A percentile compares a stretch with the other conserved stretches of the same genome.
phyloP scores from a whole-genome alignment of 2,329 filamentous ascomycete species.

The Zymoseptoria tritici region DNA sequence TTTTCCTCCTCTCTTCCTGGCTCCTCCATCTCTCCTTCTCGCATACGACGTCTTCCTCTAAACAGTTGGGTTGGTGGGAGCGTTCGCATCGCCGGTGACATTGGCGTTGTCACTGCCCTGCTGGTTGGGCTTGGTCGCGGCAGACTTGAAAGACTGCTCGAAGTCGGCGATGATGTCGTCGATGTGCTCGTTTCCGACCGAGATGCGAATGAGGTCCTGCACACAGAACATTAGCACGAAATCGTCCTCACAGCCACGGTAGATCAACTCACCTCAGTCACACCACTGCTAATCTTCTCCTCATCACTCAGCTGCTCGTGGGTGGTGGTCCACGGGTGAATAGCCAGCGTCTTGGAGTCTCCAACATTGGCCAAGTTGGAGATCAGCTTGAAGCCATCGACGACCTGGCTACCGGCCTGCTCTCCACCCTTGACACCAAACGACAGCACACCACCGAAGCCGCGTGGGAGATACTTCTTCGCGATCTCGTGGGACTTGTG shows the following conservation, averaged over 20 bases:
- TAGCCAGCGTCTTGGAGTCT: slow-evolving; percentile 88
- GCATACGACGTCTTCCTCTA: slow-evolving; percentile 1
- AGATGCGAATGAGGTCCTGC: slow-evolving; percentile 86
- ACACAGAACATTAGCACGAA: slow-evolving; percentile 11
- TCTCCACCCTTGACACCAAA: slow-evolving; percentile 89
- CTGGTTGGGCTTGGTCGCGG: slow-evolving; percentile 37
- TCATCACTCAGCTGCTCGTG: slow-evolving; percentile 84
- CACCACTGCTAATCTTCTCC: slow-evolving; percentile 73
- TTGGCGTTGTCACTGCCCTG: slow-evolving; percentile 21
- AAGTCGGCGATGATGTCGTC: slow-evolving; percentile 97
- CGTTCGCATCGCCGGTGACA: slow-evolving; percentile 17
- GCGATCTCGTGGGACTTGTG: slow-evolving; percentile 74
- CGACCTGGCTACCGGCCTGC: slow-evolving; percentile 74
- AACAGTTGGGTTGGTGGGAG: slow-evolving; percentile 18
- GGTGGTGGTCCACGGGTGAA: slow-evolving; percentile 92
- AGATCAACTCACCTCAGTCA: slow-evolving; percentile 45
- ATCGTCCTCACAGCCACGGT: neutral
- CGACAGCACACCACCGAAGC: slow-evolving; percentile 83
- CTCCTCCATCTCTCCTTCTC: neutral
- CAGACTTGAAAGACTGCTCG: slow-evolving; percentile 72
- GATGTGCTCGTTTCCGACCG: slow-evolving; percentile 91
- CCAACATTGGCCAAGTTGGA: slow-evolving; percentile 95
- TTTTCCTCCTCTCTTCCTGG: neutral
- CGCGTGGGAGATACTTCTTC: slow-evolving; percentile 77
- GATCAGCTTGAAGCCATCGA: slow-evolving; percentile 90